A percentile compares a stretch with the other conserved stretches of the same genome.
phyloP scores from a whole-genome alignment of 345 rosid species.

The Boechera retrofracta region DNA sequence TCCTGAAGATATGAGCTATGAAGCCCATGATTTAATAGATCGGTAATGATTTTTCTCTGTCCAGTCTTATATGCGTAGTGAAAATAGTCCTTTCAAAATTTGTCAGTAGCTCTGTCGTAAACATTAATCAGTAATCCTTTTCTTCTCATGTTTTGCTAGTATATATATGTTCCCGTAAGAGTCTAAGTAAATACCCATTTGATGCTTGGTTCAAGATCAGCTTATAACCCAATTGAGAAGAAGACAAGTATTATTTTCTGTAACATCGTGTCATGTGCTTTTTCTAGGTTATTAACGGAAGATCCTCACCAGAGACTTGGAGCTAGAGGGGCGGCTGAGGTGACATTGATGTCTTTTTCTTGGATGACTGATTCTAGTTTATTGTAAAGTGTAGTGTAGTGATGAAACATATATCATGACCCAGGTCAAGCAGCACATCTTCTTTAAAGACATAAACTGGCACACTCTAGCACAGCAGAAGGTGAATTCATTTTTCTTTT shows the following conservation, averaged over 20 bases:
- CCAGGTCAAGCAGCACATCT: constrained; percentile 86
- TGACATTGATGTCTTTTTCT: constrained; percentile 43
- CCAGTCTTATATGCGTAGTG: background rate
- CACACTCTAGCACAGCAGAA: constrained; percentile 88
- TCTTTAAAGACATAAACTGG: constrained; percentile 93
- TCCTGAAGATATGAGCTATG: constrained; percentile 82
- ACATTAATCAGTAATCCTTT: constrained; percentile 6
- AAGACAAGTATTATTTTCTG: background rate
- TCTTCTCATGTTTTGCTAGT: constrained; percentile 20
- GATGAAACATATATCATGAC: constrained; percentile 34
- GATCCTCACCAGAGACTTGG: constrained; percentile 96
- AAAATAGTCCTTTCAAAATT: background rate
- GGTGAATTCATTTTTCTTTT: constrained; percentile 50
- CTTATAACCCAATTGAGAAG: constrained; percentile 12
- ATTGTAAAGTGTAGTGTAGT: constrained; percentile 3
- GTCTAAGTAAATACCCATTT: background rate
- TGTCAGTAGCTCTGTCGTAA: background rate
- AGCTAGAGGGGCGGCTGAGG: constrained; percentile 92
- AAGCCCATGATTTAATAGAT: constrained; percentile 79
- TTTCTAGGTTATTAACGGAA: constrained; percentile 78
- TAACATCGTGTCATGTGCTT: constrained; percentile 19
- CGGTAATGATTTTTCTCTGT: constrained; percentile 50
- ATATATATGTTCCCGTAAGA: background rate
- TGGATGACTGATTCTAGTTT: constrained; percentile 6
- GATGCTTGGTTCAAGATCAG: constrained; percentile 21